phyloP scores from a whole-genome alignment of 1,284 basidiomycete genomes.

The Ceratobasidium sp. region DNA sequence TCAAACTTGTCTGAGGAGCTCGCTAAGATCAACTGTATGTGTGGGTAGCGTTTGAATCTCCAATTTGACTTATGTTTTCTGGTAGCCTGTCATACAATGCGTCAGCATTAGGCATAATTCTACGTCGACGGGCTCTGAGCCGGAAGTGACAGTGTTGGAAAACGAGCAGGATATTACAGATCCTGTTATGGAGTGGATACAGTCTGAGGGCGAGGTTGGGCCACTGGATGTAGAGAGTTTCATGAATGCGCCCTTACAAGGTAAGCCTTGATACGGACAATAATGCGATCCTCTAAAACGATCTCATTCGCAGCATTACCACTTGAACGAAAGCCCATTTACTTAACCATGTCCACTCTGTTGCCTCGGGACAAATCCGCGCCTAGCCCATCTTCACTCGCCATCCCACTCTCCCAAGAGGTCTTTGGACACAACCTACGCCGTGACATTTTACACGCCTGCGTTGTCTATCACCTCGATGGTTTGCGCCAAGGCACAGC shows the following conservation, averaged over 20 bases:
- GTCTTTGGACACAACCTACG: conserved; percentile 92
- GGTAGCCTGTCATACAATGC: background rate
- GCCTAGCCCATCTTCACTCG: conserved; percentile 60
- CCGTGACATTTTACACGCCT: conserved; percentile 92
- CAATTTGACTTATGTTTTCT: background rate
- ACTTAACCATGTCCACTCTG: conserved; percentile 49
- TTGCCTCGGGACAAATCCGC: conserved; percentile 54
- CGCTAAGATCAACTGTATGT: conserved; percentile 13
- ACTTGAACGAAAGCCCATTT: conserved; percentile 57
- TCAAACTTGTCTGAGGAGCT: conserved; percentile 8
- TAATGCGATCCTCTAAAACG: background rate
- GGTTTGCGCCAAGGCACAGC: conserved; percentile 91
- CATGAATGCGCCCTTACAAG: conserved; percentile 36
- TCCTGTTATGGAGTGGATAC: conserved; percentile 40
- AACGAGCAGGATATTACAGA: conserved; percentile 36
- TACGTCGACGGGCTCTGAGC: conserved; percentile 4
- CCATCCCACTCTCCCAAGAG: conserved; percentile 82
- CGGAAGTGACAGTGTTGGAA: conserved; percentile 5
- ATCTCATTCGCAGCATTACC: conserved; percentile 18
- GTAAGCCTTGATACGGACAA: background rate
- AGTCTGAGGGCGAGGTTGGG: conserved; percentile 21
- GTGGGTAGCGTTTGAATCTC: background rate
- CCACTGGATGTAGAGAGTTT: conserved; percentile 34
- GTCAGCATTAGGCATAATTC: conserved; percentile 5
- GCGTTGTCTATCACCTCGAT: conserved; percentile 91